Evolutionary conservation across 2,329 filamentous ascomycete species (phyloP).

Genomic region (Aspergillus puulaauensis): DNA sequence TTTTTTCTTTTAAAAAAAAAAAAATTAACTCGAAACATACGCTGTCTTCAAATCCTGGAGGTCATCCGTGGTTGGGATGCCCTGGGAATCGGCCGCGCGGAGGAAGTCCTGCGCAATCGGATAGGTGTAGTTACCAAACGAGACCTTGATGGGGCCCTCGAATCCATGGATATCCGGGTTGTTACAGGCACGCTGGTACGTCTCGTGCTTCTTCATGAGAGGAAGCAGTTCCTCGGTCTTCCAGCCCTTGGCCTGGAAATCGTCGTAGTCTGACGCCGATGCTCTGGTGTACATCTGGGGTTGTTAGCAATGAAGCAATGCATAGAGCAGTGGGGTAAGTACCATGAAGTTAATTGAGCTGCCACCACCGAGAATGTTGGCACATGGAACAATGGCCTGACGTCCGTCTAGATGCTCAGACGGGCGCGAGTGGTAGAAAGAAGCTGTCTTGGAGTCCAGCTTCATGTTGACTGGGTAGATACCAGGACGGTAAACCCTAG

Average conservation of each 20-base stretch:
- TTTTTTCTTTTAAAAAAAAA: too few relatives aligned
- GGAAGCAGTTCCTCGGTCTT: conserved; percentile 72
- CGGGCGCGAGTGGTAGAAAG: conserved; percentile 75
- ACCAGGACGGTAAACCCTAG: conserved; percentile 68
- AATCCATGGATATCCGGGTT: conserved; percentile 69
- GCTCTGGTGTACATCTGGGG: conserved; percentile 69
- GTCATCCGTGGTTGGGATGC: conserved; percentile 73
- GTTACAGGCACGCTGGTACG: conserved; percentile 66
- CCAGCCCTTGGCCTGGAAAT: conserved; percentile 80
- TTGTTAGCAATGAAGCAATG: not conserved
- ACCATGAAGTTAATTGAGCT: conserved; percentile 79
- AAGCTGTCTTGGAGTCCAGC: conserved; percentile 75
- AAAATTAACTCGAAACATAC: conserved; percentile 19
- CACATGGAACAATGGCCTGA: conserved; percentile 71
- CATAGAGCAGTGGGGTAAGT: not conserved
- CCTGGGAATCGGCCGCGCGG: conserved; percentile 69
- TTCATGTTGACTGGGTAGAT: conserved; percentile 80
- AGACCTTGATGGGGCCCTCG: conserved; percentile 79
- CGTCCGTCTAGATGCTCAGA: conserved; percentile 71
- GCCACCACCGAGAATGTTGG: conserved; percentile 69
- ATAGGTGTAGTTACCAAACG: conserved; percentile 77
- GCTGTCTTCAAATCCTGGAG: conserved; percentile 64
- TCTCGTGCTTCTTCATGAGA: conserved; percentile 78
- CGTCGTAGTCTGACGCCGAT: conserved; percentile 71
- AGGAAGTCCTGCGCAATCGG: conserved; percentile 81